Evolutionary conservation across 495 filamentous ascomycete species (phyloP).

Genomic region (Penicillium samsonianum): DNA sequence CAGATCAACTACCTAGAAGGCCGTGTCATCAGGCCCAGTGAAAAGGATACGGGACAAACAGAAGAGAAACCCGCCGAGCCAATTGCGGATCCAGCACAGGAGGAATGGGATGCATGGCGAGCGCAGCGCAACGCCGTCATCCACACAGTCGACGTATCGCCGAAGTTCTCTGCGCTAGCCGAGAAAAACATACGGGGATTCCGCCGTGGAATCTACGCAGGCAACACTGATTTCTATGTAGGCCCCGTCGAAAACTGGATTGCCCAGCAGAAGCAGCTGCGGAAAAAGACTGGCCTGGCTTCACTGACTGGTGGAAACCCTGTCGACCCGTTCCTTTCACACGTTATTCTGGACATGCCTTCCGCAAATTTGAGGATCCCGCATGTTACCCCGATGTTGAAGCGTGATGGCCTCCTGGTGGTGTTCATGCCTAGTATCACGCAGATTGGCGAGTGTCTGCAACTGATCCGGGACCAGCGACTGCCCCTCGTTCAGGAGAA

Average conservation of each 20-base stretch:
- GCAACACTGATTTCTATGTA: slow-evolving; percentile 70
- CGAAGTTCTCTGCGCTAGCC: slow-evolving; percentile 60
- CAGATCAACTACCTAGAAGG: slow-evolving; percentile 40
- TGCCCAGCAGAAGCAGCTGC: slow-evolving; percentile 45
- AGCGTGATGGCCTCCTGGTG: slow-evolving; percentile 59
- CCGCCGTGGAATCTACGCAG: slow-evolving; percentile 66
- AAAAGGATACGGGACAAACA: slow-evolving; percentile 18
- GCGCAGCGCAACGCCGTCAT: slow-evolving; percentile 62
- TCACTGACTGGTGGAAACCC: slow-evolving; percentile 12
- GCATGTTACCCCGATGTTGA: slow-evolving; percentile 57
- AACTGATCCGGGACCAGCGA: slow-evolving; percentile 48
- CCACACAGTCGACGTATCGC: slow-evolving; percentile 66
- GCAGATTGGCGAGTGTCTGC: slow-evolving; percentile 65
- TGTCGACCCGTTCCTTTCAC: slow-evolving; percentile 61
- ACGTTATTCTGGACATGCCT: slow-evolving; percentile 72
- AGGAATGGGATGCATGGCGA: slow-evolving; percentile 49
- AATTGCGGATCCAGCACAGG: slow-evolving; percentile 22
- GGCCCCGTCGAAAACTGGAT: slow-evolving; percentile 66
- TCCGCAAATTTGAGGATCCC: slow-evolving; percentile 58
- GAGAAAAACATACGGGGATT: slow-evolving; percentile 62
- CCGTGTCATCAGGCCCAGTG: slow-evolving; percentile 28
- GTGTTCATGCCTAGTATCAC: slow-evolving; percentile 77
- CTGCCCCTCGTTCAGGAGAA: slow-evolving; percentile 61
- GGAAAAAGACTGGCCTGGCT: slow-evolving; percentile 25
- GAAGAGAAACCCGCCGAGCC: not conserved